Evolutionary conservation across 176 grass and related monocot genomes (phyloP).

Genomic region (Puccinellia tenuiflora): DNA sequence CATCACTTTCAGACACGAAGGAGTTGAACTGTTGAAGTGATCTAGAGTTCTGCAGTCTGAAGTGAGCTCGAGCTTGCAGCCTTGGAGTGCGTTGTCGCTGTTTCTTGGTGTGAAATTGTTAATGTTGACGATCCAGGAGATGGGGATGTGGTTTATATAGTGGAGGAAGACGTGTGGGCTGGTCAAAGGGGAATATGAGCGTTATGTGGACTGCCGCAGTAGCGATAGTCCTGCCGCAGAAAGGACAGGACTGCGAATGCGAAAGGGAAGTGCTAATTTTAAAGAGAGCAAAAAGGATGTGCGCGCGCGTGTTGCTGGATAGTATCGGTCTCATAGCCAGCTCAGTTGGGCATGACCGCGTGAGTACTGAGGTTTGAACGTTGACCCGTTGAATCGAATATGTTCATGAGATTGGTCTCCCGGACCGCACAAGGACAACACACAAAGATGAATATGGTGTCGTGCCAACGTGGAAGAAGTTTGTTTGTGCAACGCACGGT

Average conservation of each 20-base stretch:
- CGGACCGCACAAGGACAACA: too few species aligned
- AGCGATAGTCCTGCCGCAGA: background rate
- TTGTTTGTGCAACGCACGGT: too few species aligned
- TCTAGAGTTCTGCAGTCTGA: background rate
- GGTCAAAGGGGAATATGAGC: constrained; percentile 39
- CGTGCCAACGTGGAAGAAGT: too few species aligned
- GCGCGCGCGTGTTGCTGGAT: background rate
- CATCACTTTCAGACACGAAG: background rate
- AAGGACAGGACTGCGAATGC: background rate
- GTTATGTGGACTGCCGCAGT: constrained; percentile 37
- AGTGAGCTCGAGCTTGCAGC: background rate
- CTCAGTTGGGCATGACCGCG: background rate
- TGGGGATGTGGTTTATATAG: constrained; percentile 10
- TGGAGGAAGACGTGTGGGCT: background rate
- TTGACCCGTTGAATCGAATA: constrained; percentile 15
- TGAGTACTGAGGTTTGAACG: constrained; percentile 11
- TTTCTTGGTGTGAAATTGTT: background rate
- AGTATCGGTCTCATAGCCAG: background rate
- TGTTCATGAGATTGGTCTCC: too few species aligned
- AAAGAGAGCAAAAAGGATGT: background rate
- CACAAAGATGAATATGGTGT: too few species aligned
- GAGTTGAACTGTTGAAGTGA: background rate
- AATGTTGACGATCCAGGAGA: background rate
- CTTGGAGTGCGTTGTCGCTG: background rate
- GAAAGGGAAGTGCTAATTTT: background rate